Conservation (phyloP, 805 yeast genomes). For the Zygosaccharomyces lentus region DNA sequence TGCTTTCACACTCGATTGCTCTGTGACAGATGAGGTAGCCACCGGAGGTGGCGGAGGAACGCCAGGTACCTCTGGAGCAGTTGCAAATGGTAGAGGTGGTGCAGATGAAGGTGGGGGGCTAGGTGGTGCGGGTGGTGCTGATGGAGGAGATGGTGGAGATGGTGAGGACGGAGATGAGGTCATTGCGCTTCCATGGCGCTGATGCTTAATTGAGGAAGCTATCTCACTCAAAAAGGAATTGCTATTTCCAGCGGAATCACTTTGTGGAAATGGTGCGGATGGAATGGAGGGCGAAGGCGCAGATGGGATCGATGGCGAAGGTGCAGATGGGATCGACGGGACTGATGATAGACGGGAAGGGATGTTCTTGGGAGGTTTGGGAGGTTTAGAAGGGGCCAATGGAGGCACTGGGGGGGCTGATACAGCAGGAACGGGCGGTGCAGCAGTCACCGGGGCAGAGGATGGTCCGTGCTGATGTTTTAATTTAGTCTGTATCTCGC, state of each 20-base stretch:
- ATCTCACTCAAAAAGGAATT: constrained; percentile 10
- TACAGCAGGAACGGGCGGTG: constrained; percentile 20
- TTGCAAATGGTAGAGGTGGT: constrained; percentile 19
- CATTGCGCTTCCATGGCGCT: constrained; percentile 16
- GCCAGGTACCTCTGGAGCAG: constrained; percentile 18
- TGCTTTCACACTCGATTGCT: constrained; percentile 3
- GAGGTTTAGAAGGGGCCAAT: constrained; percentile 19
- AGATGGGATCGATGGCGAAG: constrained; percentile 12
- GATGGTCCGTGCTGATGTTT: constrained; percentile 14
- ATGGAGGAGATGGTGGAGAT: constrained; percentile 26
- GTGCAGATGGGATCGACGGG: constrained; percentile 15
- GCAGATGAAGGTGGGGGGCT: too few relatives aligned
- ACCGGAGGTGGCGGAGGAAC: constrained; percentile 28
- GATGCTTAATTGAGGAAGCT: constrained; percentile 11
- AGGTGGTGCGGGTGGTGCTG: constrained; percentile 29
- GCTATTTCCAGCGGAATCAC: constrained; percentile 3
- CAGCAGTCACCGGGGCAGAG: constrained; percentile 16
- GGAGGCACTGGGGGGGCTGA: constrained; percentile 19
- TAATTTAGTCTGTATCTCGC: constrained; percentile 30
- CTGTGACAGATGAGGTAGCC: constrained; percentile 14
- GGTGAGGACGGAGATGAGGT: constrained; percentile 27
- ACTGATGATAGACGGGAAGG: constrained; percentile 30
- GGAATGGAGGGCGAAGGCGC: constrained; percentile 12
- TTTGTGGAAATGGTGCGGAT: not conserved
- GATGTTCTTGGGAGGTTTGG: constrained; percentile 23